Evolutionary conservation across 2,329 filamentous ascomycete genomes (phyloP).

Genomic region (Rutstroemia sp.): DNA sequence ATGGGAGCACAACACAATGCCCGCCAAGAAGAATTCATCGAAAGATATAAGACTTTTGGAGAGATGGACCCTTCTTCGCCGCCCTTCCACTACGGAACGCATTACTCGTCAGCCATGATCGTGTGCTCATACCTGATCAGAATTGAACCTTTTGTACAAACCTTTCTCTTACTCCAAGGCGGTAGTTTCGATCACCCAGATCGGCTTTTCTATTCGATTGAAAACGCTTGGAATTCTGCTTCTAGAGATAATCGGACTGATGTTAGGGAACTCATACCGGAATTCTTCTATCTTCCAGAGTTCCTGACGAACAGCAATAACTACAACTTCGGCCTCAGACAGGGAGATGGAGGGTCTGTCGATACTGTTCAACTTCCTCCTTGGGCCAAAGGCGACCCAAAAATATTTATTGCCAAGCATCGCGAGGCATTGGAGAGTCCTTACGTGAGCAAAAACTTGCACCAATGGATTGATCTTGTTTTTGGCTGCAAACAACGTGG

Average conservation of each 20-base stretch:
- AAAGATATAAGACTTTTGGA: constrained; percentile 78
- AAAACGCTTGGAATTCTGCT: constrained; percentile 84
- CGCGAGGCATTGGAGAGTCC: constrained; percentile 93
- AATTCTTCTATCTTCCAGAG: constrained; percentile 95
- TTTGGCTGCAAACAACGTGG: constrained; percentile 93
- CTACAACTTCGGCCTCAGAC: constrained; percentile 86
- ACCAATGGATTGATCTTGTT: constrained; percentile 92
- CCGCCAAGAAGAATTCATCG: constrained; percentile 71
- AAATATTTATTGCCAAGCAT: constrained; percentile 92
- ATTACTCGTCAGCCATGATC: constrained; percentile 99
- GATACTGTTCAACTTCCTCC: constrained; percentile 85
- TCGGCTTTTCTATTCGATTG: constrained; percentile 87
- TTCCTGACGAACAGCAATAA: constrained; percentile 90
- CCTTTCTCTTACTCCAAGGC: constrained; percentile 90
- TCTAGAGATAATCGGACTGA: constrained; percentile 88
- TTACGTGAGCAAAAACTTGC: constrained; percentile 81
- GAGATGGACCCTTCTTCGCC: constrained; percentile 75
- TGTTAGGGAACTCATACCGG: constrained; percentile 87
- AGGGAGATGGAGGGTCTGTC: constrained; percentile 72
- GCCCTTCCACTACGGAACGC: constrained; percentile 95
- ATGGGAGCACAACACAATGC: constrained; percentile 85
- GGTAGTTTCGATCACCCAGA: constrained; percentile 95
- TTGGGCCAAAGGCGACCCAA: constrained; percentile 94
- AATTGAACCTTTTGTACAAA: constrained; percentile 91
- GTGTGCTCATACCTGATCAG: constrained; percentile 94